Conservation (phyloP, 164 flowering plant genomes). For the Annona cherimola region DNA sequence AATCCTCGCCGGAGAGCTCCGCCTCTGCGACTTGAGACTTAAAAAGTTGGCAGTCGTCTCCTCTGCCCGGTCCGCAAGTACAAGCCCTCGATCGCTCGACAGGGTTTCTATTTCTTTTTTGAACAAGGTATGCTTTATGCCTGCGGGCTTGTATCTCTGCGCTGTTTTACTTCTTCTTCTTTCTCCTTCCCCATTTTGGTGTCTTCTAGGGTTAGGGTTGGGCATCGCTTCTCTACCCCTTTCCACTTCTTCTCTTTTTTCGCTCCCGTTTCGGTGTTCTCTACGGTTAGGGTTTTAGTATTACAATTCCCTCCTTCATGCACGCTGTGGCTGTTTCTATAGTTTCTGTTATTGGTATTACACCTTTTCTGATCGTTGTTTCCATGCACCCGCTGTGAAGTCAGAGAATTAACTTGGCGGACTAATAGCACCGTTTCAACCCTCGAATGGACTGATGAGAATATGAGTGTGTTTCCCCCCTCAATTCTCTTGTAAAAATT, state of each 20-base stretch:
- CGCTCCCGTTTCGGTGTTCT: background rate
- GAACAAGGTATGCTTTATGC: too few species aligned
- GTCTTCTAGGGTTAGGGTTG: background rate
- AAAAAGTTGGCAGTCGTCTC: too few species aligned
- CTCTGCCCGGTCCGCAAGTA: too few species aligned
- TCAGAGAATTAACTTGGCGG: background rate
- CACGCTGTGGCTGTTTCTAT: background rate
- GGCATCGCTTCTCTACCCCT: background rate
- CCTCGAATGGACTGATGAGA: background rate
- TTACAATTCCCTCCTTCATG: background rate
- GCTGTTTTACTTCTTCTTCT: too few species aligned
- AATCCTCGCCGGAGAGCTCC: too few species aligned
- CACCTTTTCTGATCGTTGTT: too few species aligned
- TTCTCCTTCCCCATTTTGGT: too few species aligned
- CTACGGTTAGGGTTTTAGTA: slow-evolving; percentile 3
- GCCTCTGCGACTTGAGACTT: too few species aligned
- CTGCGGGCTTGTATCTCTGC: too few species aligned
- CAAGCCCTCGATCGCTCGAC: too few species aligned
- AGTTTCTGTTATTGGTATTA: background rate
- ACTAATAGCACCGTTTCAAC: background rate
- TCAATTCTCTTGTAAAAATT: too few species aligned
- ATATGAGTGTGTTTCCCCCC: background rate
- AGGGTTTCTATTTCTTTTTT: too few species aligned
- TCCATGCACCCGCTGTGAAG: background rate
- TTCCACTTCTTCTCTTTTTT: background rate